Percentiles rank a stretch among this genome's conserved stretches.
Conservation (phyloP, 2,329 filamentous ascomycete genomes). For the Venturia aucupariae region DNA sequence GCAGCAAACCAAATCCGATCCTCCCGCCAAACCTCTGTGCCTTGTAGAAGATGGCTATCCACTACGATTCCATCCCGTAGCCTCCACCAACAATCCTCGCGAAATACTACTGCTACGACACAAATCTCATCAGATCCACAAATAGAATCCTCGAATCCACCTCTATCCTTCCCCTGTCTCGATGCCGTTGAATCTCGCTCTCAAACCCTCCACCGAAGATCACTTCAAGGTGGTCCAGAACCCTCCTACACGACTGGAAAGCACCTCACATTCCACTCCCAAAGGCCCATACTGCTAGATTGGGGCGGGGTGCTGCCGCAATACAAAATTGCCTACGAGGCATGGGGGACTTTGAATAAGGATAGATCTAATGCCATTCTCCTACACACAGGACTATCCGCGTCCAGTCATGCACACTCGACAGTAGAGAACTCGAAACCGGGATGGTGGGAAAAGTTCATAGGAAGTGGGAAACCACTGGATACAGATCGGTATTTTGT, state of each 20-base stretch:
- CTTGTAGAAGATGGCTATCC: background rate
- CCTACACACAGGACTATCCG: constrained; percentile 86
- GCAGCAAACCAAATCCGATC: constrained; percentile 1
- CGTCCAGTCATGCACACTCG: constrained; percentile 94
- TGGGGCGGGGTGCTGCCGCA: constrained; percentile 89
- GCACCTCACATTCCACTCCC: constrained; percentile 68
- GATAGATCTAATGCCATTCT: constrained; percentile 84
- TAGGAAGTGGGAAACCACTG: constrained; percentile 73
- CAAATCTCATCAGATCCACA: background rate
- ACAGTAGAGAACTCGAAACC: constrained; percentile 78
- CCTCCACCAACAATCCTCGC: constrained; percentile 8
- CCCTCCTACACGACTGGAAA: constrained; percentile 87
- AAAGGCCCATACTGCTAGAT: constrained; percentile 70
- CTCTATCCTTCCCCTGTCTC: constrained; percentile 33
- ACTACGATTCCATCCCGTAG: background rate
- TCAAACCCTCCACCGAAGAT: constrained; percentile 59
- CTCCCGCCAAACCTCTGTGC: background rate
- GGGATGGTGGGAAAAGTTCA: constrained; percentile 99
- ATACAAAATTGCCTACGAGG: constrained; percentile 87
- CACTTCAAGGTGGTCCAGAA: constrained; percentile 63
- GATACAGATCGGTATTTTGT: constrained; percentile 89
- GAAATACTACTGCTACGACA: background rate
- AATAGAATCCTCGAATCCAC: constrained; percentile 28
- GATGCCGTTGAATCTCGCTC: constrained; percentile 40
- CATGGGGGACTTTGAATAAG: constrained; percentile 74